Conservation (phyloP, 129 eudicot species). For the Flaveria robusta region DNA sequence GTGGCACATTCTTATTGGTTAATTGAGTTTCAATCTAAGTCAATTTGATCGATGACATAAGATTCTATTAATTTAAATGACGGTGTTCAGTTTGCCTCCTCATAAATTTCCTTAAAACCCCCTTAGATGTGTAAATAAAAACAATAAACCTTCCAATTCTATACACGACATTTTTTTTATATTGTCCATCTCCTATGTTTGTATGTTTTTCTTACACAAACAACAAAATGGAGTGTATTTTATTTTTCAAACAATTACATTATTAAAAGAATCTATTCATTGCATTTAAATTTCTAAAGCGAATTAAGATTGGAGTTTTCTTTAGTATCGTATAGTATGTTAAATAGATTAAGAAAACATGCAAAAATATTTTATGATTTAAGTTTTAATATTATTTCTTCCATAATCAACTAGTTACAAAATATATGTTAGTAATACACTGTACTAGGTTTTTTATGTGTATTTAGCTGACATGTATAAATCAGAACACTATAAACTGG, state of each 20-base stretch:
- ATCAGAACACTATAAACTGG: no score
- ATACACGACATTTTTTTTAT: neutral
- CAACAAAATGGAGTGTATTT: neutral
- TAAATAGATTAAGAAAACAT: neutral
- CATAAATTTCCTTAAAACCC: neutral
- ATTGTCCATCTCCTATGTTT: neutral
- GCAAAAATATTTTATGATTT: neutral
- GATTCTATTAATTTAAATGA: neutral
- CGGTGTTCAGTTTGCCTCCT: neutral
- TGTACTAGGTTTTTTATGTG: neutral
- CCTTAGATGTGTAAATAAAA: neutral
- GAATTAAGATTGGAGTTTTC: neutral
- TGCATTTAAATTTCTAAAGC: neutral
- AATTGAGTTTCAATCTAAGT: neutral
- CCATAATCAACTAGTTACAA: neutral
- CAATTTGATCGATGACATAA: neutral
- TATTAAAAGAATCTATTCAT: neutral
- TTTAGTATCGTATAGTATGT: neutral
- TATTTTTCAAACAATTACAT: neutral
- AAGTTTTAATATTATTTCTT: neutral
- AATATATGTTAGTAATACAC: neutral
- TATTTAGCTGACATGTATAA: neutral
- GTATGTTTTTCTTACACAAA: no score
- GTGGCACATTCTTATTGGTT: neutral
- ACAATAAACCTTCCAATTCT: neutral